A percentile compares a stretch with the other conserved stretches of the same genome.
Conservation (phyloP, 192 early-diverging fungal genomes). For the Entrophospora sp. region DNA sequence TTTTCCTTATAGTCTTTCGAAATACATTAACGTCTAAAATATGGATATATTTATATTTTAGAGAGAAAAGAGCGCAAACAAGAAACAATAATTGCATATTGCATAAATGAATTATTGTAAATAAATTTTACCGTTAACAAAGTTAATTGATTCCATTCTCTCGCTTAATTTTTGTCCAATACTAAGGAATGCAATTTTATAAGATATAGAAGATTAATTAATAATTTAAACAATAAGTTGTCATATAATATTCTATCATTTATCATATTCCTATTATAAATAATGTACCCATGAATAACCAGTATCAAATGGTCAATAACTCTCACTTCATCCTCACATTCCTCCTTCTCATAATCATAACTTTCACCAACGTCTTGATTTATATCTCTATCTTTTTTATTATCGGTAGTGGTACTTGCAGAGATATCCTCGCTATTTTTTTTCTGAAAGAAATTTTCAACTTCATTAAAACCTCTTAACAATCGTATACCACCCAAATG, state of each 20-base stretch:
- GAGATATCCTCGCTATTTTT: too few relatives aligned
- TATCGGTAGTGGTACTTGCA: too few relatives aligned
- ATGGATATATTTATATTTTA: too few relatives aligned
- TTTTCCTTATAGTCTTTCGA: constrained; percentile 62
- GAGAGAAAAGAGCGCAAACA: too few relatives aligned
- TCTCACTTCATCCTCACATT: constrained; percentile 48
- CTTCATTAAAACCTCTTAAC: constrained; percentile 68
- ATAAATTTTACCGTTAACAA: constrained; percentile 51
- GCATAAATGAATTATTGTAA: too few relatives aligned
- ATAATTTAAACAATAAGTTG: too few relatives aligned
- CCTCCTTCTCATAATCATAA: constrained; percentile 31
- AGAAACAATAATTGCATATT: too few relatives aligned
- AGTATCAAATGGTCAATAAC: constrained; percentile 74
- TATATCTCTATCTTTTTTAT: neutral
- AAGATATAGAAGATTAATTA: neutral
- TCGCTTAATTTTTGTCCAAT: constrained; percentile 82
- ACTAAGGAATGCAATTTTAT: constrained; percentile 19
- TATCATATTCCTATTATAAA: neutral
- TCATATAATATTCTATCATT: too few relatives aligned
- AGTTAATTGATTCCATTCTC: constrained; percentile 55
- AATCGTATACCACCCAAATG: constrained; percentile 63
- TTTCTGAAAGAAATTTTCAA: constrained; percentile 47
- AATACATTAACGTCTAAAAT: constrained; percentile 57
- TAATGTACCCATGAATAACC: constrained; percentile 65
- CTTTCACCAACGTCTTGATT: constrained; percentile 26